Evolutionary conservation across 495 filamentous ascomycete species (phyloP).

Genomic region (Neurospora sp.): DNA sequence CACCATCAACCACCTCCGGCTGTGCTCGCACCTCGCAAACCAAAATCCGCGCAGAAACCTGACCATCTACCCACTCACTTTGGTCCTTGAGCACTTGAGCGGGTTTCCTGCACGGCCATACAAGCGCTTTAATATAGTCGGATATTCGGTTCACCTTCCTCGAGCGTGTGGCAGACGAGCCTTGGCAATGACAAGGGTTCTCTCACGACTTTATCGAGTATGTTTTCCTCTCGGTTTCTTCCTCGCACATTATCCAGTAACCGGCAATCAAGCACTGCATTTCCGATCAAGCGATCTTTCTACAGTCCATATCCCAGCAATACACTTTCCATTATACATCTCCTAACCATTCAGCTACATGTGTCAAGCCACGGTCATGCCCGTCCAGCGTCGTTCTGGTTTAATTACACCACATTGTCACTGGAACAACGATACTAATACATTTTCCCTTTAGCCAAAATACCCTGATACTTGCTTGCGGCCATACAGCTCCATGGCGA

Average conservation of each 20-base stretch:
- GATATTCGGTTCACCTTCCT: slow-evolving; percentile 18
- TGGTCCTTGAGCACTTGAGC: background rate
- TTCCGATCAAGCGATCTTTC: background rate
- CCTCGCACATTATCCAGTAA: background rate
- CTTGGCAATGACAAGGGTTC: background rate
- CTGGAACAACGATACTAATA: background rate
- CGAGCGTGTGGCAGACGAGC: slow-evolving; percentile 13
- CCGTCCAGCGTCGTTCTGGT: background rate
- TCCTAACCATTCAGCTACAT: background rate
- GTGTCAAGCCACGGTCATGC: background rate
- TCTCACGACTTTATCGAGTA: background rate
- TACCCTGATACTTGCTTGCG: background rate
- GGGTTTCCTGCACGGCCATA: slow-evolving; percentile 5
- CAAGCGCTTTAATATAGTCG: slow-evolving; percentile 9
- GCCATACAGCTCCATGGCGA: background rate
- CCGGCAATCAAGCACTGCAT: background rate
- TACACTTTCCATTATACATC: background rate
- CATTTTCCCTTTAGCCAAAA: background rate
- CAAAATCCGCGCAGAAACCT: background rate
- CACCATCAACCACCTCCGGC: background rate
- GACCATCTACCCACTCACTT: background rate
- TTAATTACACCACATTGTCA: background rate
- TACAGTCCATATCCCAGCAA: background rate
- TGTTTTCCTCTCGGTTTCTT: background rate
- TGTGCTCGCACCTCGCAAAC: background rate